Evolutionary conservation across 495 filamentous ascomycete species (phyloP).

Genomic region (Aspergillus conjunctus): DNA sequence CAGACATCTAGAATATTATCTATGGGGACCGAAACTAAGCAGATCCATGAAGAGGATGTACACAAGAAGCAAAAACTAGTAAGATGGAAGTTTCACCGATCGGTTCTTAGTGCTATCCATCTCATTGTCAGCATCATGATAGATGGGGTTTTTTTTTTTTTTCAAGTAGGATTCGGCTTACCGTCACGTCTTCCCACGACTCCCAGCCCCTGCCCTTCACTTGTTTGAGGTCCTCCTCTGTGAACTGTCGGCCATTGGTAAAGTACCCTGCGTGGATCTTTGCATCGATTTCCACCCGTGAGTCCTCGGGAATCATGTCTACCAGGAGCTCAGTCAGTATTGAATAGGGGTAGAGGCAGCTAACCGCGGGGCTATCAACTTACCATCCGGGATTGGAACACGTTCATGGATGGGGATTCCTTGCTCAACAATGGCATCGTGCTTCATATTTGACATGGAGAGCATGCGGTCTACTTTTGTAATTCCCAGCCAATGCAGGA

Average conservation of each 20-base stretch:
- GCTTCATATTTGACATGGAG: conserved; percentile 96
- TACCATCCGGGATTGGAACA: conserved; percentile 75
- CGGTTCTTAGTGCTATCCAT: not conserved
- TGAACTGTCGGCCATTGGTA: conserved; percentile 84
- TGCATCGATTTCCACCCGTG: conserved; percentile 89
- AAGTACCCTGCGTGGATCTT: conserved; percentile 91
- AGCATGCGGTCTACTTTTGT: conserved; percentile 94
- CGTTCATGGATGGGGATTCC: conserved; percentile 88
- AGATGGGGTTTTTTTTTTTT: not conserved
- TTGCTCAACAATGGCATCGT: conserved; percentile 91
- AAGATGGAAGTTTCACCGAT: not conserved
- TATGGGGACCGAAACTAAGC: too few relatives aligned
- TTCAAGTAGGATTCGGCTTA: not conserved
- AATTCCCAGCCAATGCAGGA: conserved; percentile 92
- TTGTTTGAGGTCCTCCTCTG: conserved; percentile 72
- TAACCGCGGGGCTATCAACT: not conserved
- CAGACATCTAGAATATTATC: too few relatives aligned
- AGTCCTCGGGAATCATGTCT: conserved; percentile 84
- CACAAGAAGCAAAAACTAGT: not conserved
- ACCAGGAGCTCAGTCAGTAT: not conserved
- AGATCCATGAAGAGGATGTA: not conserved
- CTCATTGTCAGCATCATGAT: not conserved
- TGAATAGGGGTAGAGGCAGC: not conserved
- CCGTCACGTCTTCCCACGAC: conserved; percentile 57
- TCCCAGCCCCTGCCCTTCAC: conserved; percentile 88